Conservation (phyloP, 106 monocot species). For the Hemerocallis citrina region DNA sequence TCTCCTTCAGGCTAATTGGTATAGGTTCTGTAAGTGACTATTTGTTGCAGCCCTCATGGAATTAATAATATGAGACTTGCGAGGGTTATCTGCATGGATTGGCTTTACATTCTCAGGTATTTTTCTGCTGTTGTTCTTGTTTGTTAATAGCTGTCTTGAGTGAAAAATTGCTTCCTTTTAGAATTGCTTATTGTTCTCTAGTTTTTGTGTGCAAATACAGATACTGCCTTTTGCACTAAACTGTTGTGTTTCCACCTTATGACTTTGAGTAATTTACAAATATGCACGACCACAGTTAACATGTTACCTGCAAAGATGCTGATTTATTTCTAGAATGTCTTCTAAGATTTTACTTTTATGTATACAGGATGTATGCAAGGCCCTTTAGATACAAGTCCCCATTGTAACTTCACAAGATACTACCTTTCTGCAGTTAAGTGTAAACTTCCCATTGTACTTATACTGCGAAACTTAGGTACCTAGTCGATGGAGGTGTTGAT, state of each 20-base stretch:
- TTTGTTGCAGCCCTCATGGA: background rate
- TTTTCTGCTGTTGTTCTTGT: background rate
- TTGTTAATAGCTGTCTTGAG: background rate
- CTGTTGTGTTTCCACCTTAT: background rate
- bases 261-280: background rate
- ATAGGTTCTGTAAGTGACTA: background rate
- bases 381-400: too few relatives aligned
- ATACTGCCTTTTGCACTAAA: background rate
- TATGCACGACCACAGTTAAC: background rate
- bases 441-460: background rate
- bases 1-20: background rate
- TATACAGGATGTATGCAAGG: background rate
- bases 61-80: background rate
- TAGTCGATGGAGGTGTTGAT: background rate
- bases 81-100: background rate
- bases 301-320: background rate
- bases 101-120: slow-evolving; percentile 4
- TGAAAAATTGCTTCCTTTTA: background rate
- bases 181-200: background rate
- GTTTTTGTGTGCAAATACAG: background rate
- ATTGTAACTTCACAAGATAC: background rate
- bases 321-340: background rate
- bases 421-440: background rate
- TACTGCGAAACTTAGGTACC: background rate
- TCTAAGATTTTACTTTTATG: background rate